Evolutionary conservation across 331 rosid genomes (phyloP), one percentile per base, ranked within the genome.

Genomic region (Malus hybrid): DNA sequence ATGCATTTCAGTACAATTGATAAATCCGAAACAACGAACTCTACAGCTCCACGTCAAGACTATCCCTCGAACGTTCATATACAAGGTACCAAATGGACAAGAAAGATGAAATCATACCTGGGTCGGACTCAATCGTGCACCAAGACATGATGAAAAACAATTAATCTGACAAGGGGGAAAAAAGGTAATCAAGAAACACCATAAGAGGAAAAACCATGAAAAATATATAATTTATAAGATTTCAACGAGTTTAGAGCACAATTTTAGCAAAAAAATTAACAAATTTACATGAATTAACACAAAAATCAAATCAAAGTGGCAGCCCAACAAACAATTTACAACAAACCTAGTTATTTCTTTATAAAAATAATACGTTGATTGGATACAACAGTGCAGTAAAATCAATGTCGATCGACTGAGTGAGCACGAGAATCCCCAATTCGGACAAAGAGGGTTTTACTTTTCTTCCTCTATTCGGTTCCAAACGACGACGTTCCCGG

Each of bases 91-190:
- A 30, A 53, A 39, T 2, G 18, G 10, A 20, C 24, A 6, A 26
- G 68, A 10, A 42, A 55, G 50, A 24, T 20, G 50, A 32, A 33
- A 68, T 6, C 71, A 66, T 82, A 87, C 91, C 89, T 11, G 89
- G 91, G 81, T 87, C 91, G 39, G 91, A 87, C 81, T 87, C 91
- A 74, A 87, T 85, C 6, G 91, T 85, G 79, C 91, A 87, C 91
- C 91, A 87, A 80, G 91, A 85, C 89, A 87, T 87, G 81, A 18
- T 72, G 63, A 72, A 24, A 72, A 50, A 34, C 57, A 69, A 30
- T 70, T 11, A 61, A 39, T 76, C 89, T 85, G 86, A 74, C 22
- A 56, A 15, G 36, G 61, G 28, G 34, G 26, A 5, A 19, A 76
- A 72, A 74, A 4, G 24, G 4, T 19, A 7, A 52, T 29, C 0